These are phyloP conservation scores for Diophrys appendiculata DNA, from an alignment of 73 alveolate species.

Conservation along the genomic window DNA sequence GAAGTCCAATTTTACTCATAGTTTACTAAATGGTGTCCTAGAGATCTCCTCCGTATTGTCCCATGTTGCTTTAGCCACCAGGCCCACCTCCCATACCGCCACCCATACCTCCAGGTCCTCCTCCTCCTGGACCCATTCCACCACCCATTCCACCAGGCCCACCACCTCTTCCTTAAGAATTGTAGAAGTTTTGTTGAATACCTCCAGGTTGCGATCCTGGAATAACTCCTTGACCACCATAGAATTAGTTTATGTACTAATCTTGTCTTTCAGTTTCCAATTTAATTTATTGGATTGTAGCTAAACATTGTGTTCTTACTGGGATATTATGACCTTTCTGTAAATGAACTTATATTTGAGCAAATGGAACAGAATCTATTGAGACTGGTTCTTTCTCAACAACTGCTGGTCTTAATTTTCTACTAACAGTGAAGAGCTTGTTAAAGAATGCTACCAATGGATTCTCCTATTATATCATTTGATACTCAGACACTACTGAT, in stretches of 20 bases:
- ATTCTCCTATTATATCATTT: conserved; percentile 32
- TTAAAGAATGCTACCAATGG: conserved; percentile 41
- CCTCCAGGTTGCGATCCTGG: no score
- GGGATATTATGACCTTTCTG: conserved; percentile 90
- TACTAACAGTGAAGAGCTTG: conserved; percentile 42
- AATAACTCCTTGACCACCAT: no score
- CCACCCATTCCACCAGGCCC: conserved; percentile 47
- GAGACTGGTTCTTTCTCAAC: conserved; percentile 43
- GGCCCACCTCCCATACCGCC: background rate
- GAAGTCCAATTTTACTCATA: background rate
- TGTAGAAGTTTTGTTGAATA: no score
- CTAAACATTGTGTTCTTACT: conserved; percentile 64
- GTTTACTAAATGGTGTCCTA: background rate
- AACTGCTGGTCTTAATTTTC: conserved; percentile 56
- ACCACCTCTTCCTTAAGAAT: conserved; percentile 54
- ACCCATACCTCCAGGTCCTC: conserved; percentile 41
- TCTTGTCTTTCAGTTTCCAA: conserved; percentile 39
- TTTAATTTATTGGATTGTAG: conserved; percentile 24
- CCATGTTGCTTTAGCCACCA: conserved; percentile 1
- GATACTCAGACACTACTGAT: conserved; percentile 49
- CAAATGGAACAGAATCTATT: conserved; percentile 24
- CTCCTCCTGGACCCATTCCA: conserved; percentile 31
- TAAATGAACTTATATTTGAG: conserved; percentile 73
- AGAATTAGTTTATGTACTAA: no score
- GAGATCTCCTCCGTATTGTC: background rate